Conservation (phyloP, 2,329 filamentous ascomycete species). For the Fusarium coicis region DNA sequence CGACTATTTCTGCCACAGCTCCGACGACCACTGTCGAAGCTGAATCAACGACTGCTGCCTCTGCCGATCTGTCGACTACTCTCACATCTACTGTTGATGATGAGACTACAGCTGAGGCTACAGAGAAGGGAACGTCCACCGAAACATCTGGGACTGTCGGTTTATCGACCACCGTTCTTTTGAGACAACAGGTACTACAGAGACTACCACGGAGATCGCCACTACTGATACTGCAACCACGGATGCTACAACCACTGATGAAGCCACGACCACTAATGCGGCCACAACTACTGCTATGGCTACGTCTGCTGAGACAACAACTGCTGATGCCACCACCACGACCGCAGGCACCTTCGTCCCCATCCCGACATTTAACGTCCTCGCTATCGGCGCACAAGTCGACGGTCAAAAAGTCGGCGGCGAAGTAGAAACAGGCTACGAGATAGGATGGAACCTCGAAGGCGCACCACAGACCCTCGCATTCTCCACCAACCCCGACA, state of each 20-base stretch:
- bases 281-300: accelerated
- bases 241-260: neutral
- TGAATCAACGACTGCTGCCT: neutral
- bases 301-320: neutral
- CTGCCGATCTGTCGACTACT: neutral
- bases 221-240: neutral
- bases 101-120: neutral
- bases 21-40: neutral
- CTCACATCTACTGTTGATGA: neutral
- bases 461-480: neutral
- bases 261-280: neutral
- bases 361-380: neutral
- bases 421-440: neutral
- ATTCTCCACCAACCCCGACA: neutral
- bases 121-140: neutral
- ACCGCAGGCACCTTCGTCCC: neutral
- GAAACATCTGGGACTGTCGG: neutral
- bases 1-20: neutral
- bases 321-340: neutral
- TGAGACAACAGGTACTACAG: neutral
- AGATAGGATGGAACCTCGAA: neutral
- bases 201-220: neutral
- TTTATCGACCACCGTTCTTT: neutral
- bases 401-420: neutral
- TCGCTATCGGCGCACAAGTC: neutral